A percentile compares a stretch with the other conserved stretches of the same genome.
Conservation (phyloP, 73 alveolate species). For the Paramecium sonneborni region DNA sequence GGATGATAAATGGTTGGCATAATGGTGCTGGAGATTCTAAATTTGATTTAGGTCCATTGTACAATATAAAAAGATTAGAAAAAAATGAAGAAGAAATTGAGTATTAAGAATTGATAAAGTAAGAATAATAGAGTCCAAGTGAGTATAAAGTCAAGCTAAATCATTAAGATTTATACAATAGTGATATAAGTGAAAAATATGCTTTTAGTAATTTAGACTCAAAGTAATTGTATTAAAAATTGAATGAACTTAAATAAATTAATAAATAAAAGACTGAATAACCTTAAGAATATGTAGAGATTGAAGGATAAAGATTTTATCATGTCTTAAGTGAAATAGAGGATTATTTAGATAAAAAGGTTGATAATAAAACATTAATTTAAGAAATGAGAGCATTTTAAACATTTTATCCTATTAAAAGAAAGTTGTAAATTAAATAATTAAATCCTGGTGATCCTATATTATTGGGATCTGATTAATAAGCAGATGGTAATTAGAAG, state of each 20-base stretch:
- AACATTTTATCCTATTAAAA: background rate
- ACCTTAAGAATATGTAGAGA: background rate
- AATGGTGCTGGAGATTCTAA: conserved; percentile 14
- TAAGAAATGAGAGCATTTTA: conserved; percentile 1
- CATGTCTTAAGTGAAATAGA: background rate
- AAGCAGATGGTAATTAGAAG: background rate
- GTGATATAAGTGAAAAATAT: background rate
- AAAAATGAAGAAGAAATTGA: background rate
- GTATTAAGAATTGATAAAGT: background rate
- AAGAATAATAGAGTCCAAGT: background rate
- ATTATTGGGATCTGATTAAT: background rate
- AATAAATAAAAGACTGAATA: background rate
- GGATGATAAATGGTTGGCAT: conserved; percentile 1
- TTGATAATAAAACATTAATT: background rate
- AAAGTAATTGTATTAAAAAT: background rate
- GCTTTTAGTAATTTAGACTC: background rate
- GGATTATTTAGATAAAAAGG: background rate
- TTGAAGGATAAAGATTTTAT: background rate
- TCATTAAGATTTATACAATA: background rate
- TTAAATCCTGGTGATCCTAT: background rate
- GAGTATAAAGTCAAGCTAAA: background rate
- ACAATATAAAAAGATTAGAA: background rate
- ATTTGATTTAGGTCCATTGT: background rate
- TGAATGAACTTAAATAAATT: background rate
- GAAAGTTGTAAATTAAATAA: background rate